Evolutionary conservation across 495 filamentous ascomycete genomes (phyloP), one percentile per base, ranked within the genome.

Genomic region (Cetradonia linearis): DNA sequence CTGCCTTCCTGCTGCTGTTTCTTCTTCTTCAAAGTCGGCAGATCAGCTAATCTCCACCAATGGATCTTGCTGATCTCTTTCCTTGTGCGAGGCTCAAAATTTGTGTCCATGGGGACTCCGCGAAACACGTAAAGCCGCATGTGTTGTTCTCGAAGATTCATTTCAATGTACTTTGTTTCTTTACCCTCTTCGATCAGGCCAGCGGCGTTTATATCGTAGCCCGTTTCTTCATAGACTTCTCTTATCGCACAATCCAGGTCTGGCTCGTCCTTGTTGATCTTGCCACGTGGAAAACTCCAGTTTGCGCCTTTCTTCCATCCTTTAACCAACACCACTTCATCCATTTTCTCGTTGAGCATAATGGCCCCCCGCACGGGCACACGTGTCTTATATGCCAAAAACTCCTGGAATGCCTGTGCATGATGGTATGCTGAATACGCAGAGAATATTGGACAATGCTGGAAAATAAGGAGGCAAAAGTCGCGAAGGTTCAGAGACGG

Each of bases 1-100:
- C 73, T 70, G 65, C 78, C 71, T 67, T 83, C 70, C 65, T 85
- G 67, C 60, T 81, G 71, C 47, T 80, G 76, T 57, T 84, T 83
- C 60, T 76, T 80, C 71, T 86, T 89, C 61, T 85, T 86, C 63
- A 86, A 83, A 0, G 89, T 87, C 0, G 93, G 93, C 16, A 98
- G 77, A 36, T 95, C 91, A 0, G 87, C 86, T 16, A 98, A 74
- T 60, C 81, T 86, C 71, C 91, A 95, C 93, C 93, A 98, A 66
- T 86, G 75, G 60, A 98, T 93, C 72, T 87, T 91, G 69, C 92
- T 94, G 70, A 98, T 98, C 72, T 98, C 94, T 70, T 97, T 97
- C 54, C 93, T 78, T 5, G 93, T 97, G 54, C 84, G 84, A 13
- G 94, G 89, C 65, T 89, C 84, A 69, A 98, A 98, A 56, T 83